These are phyloP conservation scores for Candida sp. DNA, from an alignment of 1,139 yeast genomes.

Conservation along the genomic window DNA sequence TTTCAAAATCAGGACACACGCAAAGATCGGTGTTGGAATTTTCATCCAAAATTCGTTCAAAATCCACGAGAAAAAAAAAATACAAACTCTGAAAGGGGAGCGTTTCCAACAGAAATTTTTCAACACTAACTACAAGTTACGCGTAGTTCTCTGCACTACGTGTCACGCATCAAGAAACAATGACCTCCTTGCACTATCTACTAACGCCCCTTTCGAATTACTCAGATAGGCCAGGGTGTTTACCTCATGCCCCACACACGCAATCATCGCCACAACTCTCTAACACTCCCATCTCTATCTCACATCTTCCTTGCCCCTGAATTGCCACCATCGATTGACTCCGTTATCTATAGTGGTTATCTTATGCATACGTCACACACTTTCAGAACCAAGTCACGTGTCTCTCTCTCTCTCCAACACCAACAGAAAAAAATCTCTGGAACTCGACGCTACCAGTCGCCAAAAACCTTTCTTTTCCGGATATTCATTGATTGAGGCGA, in stretches of 20 bases:
- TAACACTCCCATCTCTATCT: too few species aligned
- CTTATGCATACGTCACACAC: not conserved
- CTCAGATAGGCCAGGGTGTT: not conserved
- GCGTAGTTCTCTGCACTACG: not conserved
- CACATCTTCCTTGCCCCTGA: too few species aligned
- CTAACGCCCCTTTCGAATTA: not conserved
- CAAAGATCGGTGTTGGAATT: not conserved
- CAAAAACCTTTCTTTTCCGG: conserved; percentile 4
- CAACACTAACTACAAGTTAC: too few species aligned
- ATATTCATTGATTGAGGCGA: not conserved
- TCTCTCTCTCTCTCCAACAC: too few species aligned
- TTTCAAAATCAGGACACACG: not conserved
- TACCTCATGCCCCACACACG: too few species aligned
- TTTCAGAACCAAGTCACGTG: not conserved
- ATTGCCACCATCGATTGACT: too few species aligned
- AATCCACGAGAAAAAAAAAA: not conserved
- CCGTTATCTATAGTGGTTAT: not conserved
- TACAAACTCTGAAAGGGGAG: not conserved
- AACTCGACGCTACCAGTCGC: not conserved
- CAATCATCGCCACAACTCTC: too few species aligned
- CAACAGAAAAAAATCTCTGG: not conserved
- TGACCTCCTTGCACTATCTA: not conserved
- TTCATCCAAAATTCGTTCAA: not conserved
- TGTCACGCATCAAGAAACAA: not conserved
- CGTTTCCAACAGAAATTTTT: not conserved